Percentiles rank a stretch among this genome's conserved stretches.
phyloP scores from a whole-genome alignment of 306 rosid genomes.

The Gastrolobium bilobum region DNA sequence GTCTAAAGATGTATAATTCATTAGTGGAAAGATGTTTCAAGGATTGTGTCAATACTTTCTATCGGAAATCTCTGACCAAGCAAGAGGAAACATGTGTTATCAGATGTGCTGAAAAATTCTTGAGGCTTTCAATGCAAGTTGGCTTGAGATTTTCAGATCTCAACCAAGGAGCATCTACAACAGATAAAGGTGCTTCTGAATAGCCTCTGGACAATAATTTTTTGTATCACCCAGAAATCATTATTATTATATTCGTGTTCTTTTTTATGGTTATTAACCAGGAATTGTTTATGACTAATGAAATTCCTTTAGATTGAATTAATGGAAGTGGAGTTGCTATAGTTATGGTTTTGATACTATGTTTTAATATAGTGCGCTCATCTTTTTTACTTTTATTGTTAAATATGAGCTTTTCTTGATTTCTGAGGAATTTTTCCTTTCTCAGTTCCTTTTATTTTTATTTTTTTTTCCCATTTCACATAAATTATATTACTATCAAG shows the following conservation, averaged over 20 bases:
- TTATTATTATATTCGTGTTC: slow-evolving; percentile 15
- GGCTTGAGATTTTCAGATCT: slow-evolving; percentile 55
- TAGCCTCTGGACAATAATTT: not conserved
- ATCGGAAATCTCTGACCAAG: slow-evolving; percentile 53
- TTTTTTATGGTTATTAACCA: slow-evolving; percentile 31
- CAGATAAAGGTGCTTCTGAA: slow-evolving; percentile 42
- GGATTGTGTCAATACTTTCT: slow-evolving; percentile 55
- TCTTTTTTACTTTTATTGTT: not conserved
- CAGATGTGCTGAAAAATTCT: slow-evolving; percentile 58
- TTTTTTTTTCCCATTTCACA: not conserved
- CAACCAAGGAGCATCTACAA: slow-evolving; percentile 45
- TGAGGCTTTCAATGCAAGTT: slow-evolving; percentile 52
- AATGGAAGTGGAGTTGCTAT: slow-evolving; percentile 25
- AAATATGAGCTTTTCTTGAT: slow-evolving; percentile 13
- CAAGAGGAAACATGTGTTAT: slow-evolving; percentile 60
- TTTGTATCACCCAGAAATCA: slow-evolving; percentile 19
- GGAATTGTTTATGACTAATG: slow-evolving; percentile 35
- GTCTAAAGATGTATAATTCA: slow-evolving; percentile 60
- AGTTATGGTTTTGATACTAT: slow-evolving; percentile 20
- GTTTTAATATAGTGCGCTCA: not conserved
- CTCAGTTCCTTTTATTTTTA: slow-evolving; percentile 18
- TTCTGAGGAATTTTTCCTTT: not conserved
- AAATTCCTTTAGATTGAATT: slow-evolving; percentile 40
- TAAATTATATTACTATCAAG: not conserved
- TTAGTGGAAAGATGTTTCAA: slow-evolving; percentile 59